phyloP scores from a whole-genome alignment of 83 land plant species.

The Diphasiastrum complanatum region DNA sequence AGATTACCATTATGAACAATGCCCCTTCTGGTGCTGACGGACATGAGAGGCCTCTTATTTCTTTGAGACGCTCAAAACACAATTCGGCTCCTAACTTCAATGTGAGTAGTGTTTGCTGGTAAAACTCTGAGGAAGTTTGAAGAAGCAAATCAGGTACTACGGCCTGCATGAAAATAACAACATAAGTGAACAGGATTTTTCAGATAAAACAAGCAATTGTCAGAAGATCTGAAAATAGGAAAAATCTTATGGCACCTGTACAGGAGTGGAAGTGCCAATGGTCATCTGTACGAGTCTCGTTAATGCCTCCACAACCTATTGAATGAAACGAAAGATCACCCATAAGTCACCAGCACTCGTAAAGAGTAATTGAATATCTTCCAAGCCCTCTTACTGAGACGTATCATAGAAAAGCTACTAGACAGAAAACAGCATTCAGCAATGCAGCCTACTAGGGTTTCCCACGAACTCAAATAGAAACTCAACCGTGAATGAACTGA shows the following conservation, averaged over 20 bases:
- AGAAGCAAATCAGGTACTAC: conserved; percentile 41
- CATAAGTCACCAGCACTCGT: too few species aligned
- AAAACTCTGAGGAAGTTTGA: conserved; percentile 36
- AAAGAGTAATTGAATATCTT: too few species aligned
- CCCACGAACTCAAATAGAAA: too few species aligned
- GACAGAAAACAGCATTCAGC: too few species aligned
- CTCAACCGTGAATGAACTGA: too few species aligned
- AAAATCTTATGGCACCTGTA: conserved; percentile 11
- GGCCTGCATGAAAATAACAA: too few species aligned
- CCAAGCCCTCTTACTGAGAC: too few species aligned
- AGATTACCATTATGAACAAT: conserved; percentile 56
- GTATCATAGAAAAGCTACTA: too few species aligned
- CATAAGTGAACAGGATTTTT: background rate
- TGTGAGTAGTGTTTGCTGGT: conserved; percentile 20
- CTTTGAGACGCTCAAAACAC: conserved; percentile 30
- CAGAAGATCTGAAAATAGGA: background rate
- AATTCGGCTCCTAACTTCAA: conserved; percentile 34
- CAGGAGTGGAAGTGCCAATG: conserved; percentile 23
- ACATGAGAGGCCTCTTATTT: conserved; percentile 32
- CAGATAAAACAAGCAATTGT: background rate
- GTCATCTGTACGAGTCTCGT: conserved; percentile 31
- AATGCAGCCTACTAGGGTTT: too few species aligned
- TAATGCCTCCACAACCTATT: conserved; percentile 27
- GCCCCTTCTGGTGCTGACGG: conserved; percentile 48
- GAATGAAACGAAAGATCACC: too few species aligned